phyloP scores from a whole-genome alignment of 768 basidiomycete genomes.

The Rhodotorula toruloides region DNA sequence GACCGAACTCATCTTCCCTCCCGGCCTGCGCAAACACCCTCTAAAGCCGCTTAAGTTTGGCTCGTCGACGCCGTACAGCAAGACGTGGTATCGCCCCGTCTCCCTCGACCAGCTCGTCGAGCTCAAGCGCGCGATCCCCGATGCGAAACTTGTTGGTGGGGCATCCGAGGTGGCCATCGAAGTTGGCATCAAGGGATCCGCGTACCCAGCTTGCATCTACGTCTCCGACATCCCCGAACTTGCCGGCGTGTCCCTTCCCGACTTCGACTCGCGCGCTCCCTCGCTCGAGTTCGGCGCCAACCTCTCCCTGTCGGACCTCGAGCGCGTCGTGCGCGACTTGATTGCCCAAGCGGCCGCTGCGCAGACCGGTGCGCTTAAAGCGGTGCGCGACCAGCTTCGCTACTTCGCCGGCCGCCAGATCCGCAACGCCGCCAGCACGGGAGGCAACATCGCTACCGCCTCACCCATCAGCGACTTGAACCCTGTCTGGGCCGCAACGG shows the following conservation, averaged over 20 bases:
- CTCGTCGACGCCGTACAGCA: not conserved
- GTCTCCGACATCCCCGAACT: constrained; percentile 37
- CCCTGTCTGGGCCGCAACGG: constrained; percentile 41
- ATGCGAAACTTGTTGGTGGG: constrained; percentile 40
- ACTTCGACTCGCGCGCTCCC: constrained; percentile 2
- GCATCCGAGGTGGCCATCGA: constrained; percentile 42
- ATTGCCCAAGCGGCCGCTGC: not conserved
- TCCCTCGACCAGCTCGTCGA: constrained; percentile 37
- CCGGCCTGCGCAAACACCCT: constrained; percentile 31
- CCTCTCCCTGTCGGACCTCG: constrained; percentile 29
- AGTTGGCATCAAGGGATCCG: constrained; percentile 37
- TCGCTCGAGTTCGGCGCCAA: constrained; percentile 34
- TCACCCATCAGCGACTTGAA: constrained; percentile 39
- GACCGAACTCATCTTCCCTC: constrained; percentile 42
- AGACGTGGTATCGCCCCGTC: constrained; percentile 41
- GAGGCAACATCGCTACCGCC: constrained; percentile 43
- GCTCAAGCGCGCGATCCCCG: constrained; percentile 33
- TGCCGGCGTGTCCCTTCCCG: constrained; percentile 11
- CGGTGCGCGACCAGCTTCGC: constrained; percentile 38
- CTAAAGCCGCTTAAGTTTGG: constrained; percentile 29
- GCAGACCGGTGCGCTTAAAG: constrained; percentile 19
- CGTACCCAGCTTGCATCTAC: constrained; percentile 40
- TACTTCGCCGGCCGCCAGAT: constrained; percentile 42
- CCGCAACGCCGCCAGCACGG: constrained; percentile 39
- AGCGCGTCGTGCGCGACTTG: constrained; percentile 19